Conservation (phyloP, 2,329 filamentous ascomycete species). For the Dothistroma pini region DNA sequence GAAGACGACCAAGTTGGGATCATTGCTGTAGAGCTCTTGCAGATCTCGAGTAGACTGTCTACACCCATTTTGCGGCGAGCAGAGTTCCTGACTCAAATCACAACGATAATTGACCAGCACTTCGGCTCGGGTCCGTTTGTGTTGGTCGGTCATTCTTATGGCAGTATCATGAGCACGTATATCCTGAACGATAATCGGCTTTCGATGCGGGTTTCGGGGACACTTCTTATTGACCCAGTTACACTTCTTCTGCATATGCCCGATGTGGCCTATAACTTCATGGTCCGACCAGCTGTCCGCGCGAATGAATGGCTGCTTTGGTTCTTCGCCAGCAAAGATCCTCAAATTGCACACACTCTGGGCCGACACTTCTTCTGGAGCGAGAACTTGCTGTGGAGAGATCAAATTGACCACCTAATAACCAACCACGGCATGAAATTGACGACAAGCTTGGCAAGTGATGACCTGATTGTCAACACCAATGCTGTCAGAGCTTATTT, state of each 20-base stretch:
- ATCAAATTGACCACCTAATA: constrained; percentile 51
- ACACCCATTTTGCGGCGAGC: constrained; percentile 48
- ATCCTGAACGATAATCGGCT: constrained; percentile 52
- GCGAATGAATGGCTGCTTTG: constrained; percentile 69
- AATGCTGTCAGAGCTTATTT: constrained; percentile 57
- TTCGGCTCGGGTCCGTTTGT: constrained; percentile 59
- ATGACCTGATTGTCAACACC: constrained; percentile 64
- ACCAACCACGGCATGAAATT: constrained; percentile 39
- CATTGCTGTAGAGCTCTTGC: constrained; percentile 63
- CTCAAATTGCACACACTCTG: constrained; percentile 62
- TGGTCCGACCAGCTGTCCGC: constrained; percentile 39
- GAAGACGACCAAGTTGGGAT: constrained; percentile 54
- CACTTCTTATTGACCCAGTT: constrained; percentile 60
- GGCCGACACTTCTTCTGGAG: constrained; percentile 68
- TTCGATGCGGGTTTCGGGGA: constrained; percentile 45
- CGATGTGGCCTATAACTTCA: constrained; percentile 70
- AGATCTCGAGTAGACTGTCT: constrained; percentile 62
- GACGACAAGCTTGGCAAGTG: constrained; percentile 56
- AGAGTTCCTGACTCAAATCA: constrained; percentile 56
- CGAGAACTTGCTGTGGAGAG: constrained; percentile 67
- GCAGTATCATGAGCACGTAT: constrained; percentile 60
- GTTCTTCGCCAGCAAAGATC: constrained; percentile 67
- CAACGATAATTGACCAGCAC: constrained; percentile 55
- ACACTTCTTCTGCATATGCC: constrained; percentile 65
- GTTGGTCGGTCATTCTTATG: constrained; percentile 60